Base-by-base conservation (phyloP, 2,329 filamentous ascomycete genomes). In the Xylaria sp. region DNA sequence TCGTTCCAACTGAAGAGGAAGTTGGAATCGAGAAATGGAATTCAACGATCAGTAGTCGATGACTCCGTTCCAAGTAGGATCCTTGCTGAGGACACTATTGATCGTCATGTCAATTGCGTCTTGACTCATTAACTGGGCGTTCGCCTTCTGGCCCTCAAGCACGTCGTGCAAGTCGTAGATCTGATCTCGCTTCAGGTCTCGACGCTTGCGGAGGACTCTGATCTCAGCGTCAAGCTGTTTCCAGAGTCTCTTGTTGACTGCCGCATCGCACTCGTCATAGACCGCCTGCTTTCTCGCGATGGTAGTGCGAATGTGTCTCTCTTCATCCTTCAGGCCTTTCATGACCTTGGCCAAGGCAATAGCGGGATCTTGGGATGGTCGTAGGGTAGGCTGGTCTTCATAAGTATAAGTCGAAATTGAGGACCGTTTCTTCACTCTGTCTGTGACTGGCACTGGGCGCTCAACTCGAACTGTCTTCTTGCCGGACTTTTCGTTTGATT, bases 91-190 rank as follows among this genome's bases (percentile, higher is more conserved):
- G 39, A 88, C 86, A 76, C 84, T 88, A 62, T 85, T 79, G 13
- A 92, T 84, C 0, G 90, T 92, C 74, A 90, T 83, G 74, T 92
- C 90, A 52, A 91, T 83, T 74, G 90, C 86, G 23, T 88, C 86
- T 72, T 88, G 85, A 0, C 83, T 87, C 85, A 92, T 90, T 71
- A 86, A 84, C 75, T 89, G 86, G 0, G 89, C 89, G 2, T 86
- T 85, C 41, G 84, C 84, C 81, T 92, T 93, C 78, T 94, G 92
- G 6, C 91, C 92, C 79, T 95, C 93, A 0, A 96, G 84, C 0
- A 96, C 93, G 78, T 97, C 94, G 74, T 94, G 93, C 15, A 97
- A 84, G 51, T 89, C 87, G 80, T 97, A 97, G 51, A 97, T 90
- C 79, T 94, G 92, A 70, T 92, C 91, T 31, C 90, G 89, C 80